Base-by-base conservation (phyloP, 2,329 filamentous ascomycete genomes). In the Neofusicoccum sp. region DNA sequence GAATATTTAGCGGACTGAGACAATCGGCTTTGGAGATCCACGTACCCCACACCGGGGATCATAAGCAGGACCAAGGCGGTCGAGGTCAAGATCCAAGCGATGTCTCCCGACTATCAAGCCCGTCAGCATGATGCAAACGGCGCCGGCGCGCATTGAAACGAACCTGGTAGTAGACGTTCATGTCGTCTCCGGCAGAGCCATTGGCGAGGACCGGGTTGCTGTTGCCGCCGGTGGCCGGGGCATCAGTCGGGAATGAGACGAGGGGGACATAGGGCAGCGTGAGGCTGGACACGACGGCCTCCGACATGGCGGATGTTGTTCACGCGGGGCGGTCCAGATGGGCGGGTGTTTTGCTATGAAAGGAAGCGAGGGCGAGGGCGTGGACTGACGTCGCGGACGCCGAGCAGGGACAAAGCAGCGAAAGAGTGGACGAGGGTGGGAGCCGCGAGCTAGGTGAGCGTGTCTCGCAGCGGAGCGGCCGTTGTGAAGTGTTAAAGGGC, bases 141-240 rank as follows among this genome's bases (percentile, higher is more conserved):
- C 31, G 28, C 16, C 34, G 39, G 31, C 4, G 39, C 59, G 16
- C 64, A 31, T 66, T 64, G 34, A 44, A 14, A 44, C 47, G 14
- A 39, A 91, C 89, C 76, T 92, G 85, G 79, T 96, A 97, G 78
- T 87, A 96, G 70, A 93, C 80, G 78, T 97, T 97, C 68, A 96
- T 84, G 77, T 97, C 86, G 67, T 90, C 79, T 45, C 41, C 8
- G 29, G 28, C 39, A 45, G n/a, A 28, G 22, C 22, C 22, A 22
- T 22, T 22, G 22, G 22, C 22, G 22, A 22, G 22, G 22, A 22
- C 22, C 1, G 80, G 80, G 64, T 87, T 78, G 31, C 89, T 83
- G 79, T 87, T 79, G 79, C 90, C 90, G 67, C 91, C 90, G 6
- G 84, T 87, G 28, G 80, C 76, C 16, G 87, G 87, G 71, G 84